Evolutionary conservation across 2,329 filamentous ascomycete species (phyloP), one percentile per base, ranked within the genome.

Genomic region (Xylaria sp.): DNA sequence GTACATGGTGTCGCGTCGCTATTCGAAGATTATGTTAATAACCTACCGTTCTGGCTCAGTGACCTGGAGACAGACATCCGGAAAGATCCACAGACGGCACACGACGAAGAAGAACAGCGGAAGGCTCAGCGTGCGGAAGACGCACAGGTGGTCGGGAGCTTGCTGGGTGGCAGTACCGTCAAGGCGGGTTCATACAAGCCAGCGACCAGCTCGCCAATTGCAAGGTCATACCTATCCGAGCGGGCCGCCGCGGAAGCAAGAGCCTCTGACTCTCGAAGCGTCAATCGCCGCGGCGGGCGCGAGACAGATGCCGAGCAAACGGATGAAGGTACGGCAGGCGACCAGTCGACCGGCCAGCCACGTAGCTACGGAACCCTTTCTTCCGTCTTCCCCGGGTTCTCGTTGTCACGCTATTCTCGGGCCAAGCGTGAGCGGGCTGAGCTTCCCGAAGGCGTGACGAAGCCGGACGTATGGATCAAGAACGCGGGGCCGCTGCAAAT

Each of bases 1-100:
- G 89, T 96, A 2, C 93, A 99, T 66, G 94, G 94, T 57, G 87
- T 95, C 4, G 92, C 93, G 7, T 87, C 88, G 38, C 80, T 99
- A 2, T 97, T 97, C 63, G 94, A 97, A 66, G 91, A 99, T 72
- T 86, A 96, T 67, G 92, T 99, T 71, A 97, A 97, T 75, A 92
- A 86, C 59, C 86, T 97, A 67, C 94, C 94, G 13, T 97, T 97
- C 77, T 99, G 94, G 94, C 83, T 97, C 29, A 88, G 88, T 65
- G 90, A 96, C 59, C 81, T 97, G 40, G 93, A 97, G 69, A 90
- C 85, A 26, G 94, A 99, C 69, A 99, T 99, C 68, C 88, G 93
- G 63, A 91, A 90, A 69, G 92, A 97, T 69, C 94, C 94, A 0
- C 90, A 94, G 70, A 83, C 84, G 59, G 93, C 93, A 0, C 97